Base-by-base conservation (phyloP, 805 yeast genomes). In the Kodamaea laetipori region DNA sequence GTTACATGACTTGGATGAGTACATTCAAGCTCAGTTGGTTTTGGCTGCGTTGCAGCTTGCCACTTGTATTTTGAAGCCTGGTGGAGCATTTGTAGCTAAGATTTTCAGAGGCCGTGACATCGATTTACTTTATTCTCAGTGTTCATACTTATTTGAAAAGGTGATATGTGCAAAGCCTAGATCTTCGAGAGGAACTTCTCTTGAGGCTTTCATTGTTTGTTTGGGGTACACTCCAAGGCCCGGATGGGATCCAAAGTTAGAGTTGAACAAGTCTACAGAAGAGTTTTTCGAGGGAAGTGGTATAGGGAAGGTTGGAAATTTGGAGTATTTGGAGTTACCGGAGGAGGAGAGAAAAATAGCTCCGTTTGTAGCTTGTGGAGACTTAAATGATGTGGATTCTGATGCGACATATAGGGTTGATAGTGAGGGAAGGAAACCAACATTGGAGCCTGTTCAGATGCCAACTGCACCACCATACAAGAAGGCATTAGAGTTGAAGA, bases 381-480 rank as follows among this genome's bases (percentile, higher is more conserved):
- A 90, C 56, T 72, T 94, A 45, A 74, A 81, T 33, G 86, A 86
- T 53, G 86, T 84, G 41, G 99, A 94, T 62, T 87, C 97, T 0
- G 99, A 94, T 66, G 99, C 99, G 0, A 92, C 98, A 0, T 94
- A 94, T 60, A 66, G 80, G 4, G 64, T 82, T 28, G 81, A 79
- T 23, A 40, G 55, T 3, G 58, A 53, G 23, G 63, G 59, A 28
- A 62, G 61, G 15, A 63, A 60, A 13, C 62, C 66, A 5, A 82
- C 89, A 46, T 66, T 94, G 47, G 95, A 89, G 52, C 99, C 99
- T 0, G 95, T 94, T 8, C 98, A 94, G 57, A 73, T 81, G 62
- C 99, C 99, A 6, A 90, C 97, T 0, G 94, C 96, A 24, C 99
- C 99, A 1, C 97, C 99, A 1, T 94, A 94, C 65, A 92, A 92